Base-by-base conservation (phyloP, 441 rosid species). In the Populus trichocarpa region DNA sequence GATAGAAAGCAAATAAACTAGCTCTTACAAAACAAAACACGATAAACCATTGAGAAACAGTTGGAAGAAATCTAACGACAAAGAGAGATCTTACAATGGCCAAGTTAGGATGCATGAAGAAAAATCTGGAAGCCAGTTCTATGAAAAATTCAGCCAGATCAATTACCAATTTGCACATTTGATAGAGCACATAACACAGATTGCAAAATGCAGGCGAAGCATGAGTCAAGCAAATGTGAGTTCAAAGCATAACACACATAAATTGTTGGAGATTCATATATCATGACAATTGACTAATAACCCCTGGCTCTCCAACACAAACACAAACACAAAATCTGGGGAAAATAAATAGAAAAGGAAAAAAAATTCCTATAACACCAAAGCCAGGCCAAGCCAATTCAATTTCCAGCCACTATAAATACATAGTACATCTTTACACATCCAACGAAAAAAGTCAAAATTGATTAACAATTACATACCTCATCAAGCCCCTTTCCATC, bases 401-500 rank as follows among this genome's bases (percentile, higher is more conserved):
- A 59, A 50, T 28, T 30, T 38, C 13, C 70, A 64, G 20, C 12
- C 16, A 30, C 22, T 13, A 42, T 13, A 42, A 23, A 18, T 26
- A 35, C 20, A 30, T 4, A 40, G 14, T 6, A 77, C 7, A 3
- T 35, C 36, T 22, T 22, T 36, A 2, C 5, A 6, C 25, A 75
- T 33, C 9, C 12, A 74, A 22, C 20, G 18, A 70, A 23, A 42
- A 33, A 3, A 11, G 7, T 50, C 23, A 61, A 71, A n/a, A 64
- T 46, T 9, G 30, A 42, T 18, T 50, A 20, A 30, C 35, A 78
- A 46, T 35, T 28, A 50, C 14, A 76, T 53, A 94, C 99, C 98
- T 88, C 90, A 82, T 75, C 32, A 32, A 94, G 87, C 78, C 97
- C 97, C 80, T 86, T 87, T 80, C 88, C 88, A 42, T 83, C 89